Percentiles rank a stretch among this genome's conserved stretches.
phyloP scores from a whole-genome alignment of 768 basidiomycete genomes.

The Strobilomyces confusus region DNA sequence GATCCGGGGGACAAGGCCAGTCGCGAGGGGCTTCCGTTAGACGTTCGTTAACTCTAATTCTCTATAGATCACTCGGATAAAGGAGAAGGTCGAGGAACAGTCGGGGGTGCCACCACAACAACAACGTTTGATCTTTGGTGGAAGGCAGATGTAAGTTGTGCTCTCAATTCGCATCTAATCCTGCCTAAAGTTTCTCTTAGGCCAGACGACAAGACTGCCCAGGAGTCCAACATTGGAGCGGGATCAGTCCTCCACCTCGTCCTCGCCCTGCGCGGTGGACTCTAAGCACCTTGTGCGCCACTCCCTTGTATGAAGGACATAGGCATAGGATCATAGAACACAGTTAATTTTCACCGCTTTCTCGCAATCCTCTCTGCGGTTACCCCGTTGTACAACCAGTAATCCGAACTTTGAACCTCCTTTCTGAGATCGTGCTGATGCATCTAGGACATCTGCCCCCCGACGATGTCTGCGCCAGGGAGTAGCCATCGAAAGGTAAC shows the following conservation, averaged over 20 bases:
- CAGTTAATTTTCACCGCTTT: slow-evolving; percentile 24
- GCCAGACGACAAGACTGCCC: slow-evolving; percentile 88
- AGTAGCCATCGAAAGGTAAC: slow-evolving; percentile 87
- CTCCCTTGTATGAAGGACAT: slow-evolving; percentile 15
- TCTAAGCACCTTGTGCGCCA: slow-evolving; percentile 31
- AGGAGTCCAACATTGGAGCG: slow-evolving; percentile 76
- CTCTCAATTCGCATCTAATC: not conserved
- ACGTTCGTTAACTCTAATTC: not conserved
- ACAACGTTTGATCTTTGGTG: slow-evolving; percentile 89
- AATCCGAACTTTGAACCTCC: not conserved
- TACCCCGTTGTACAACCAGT: not conserved
- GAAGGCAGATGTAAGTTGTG: slow-evolving; percentile 81
- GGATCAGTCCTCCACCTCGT: slow-evolving; percentile 93
- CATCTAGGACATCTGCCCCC: slow-evolving; percentile 35
- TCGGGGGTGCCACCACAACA: slow-evolving; percentile 96
- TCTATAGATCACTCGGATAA: slow-evolving; percentile 82
- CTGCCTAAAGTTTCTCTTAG: slow-evolving; percentile 38
- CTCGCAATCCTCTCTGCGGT: not conserved
- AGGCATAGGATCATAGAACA: slow-evolving; percentile 27
- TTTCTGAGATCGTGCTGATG: slow-evolving; percentile 1
- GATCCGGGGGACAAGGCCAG: slow-evolving; percentile 82
- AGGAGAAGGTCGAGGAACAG: slow-evolving; percentile 98
- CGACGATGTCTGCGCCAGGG: slow-evolving; percentile 81
- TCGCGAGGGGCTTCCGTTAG: not conserved
- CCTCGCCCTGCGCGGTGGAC: slow-evolving; percentile 89